phyloP scores from a whole-genome alignment of 2,329 filamentous ascomycete genomes.

The Colletotrichum plurivorum region DNA sequence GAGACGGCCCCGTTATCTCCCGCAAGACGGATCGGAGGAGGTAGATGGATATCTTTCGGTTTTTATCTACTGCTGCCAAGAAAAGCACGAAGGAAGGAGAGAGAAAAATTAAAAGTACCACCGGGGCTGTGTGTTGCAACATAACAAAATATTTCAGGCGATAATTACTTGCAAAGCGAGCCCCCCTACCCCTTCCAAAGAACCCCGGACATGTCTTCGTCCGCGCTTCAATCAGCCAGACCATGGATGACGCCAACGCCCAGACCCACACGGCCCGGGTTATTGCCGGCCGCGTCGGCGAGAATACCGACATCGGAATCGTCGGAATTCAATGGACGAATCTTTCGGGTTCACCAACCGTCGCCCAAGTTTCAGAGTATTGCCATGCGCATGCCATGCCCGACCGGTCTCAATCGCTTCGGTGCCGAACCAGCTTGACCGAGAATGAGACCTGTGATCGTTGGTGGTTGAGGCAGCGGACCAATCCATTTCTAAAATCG shows the following conservation, averaged over 20 bases:
- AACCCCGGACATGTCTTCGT: conserved; percentile 30
- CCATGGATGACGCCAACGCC: conserved; percentile 35
- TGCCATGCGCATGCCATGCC: neutral
- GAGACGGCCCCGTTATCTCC: neutral
- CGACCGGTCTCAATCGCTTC: conserved; percentile 8
- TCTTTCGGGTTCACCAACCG: neutral
- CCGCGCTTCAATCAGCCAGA: conserved; percentile 14
- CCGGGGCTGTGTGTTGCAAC: no score
- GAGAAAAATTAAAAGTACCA: neutral
- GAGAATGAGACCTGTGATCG: neutral
- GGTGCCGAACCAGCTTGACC: conserved; percentile 32
- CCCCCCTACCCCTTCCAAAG: neutral
- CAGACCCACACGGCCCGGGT: conserved; percentile 22
- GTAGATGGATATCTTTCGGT: neutral
- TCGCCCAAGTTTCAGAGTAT: neutral
- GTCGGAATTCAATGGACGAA: conserved; percentile 11
- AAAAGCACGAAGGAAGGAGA: neutral
- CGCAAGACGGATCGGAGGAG: neutral
- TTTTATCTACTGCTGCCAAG: neutral
- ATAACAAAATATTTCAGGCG: no score
- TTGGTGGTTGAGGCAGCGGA: neutral
- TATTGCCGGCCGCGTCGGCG: conserved; percentile 30
- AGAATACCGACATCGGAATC: conserved; percentile 33
- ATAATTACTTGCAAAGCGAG: neutral
- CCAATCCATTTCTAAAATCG: neutral